These are phyloP conservation scores for Xylariaceae sp. DNA, from an alignment of 2,329 filamentous ascomycete species.

Conservation along the genomic window DNA sequence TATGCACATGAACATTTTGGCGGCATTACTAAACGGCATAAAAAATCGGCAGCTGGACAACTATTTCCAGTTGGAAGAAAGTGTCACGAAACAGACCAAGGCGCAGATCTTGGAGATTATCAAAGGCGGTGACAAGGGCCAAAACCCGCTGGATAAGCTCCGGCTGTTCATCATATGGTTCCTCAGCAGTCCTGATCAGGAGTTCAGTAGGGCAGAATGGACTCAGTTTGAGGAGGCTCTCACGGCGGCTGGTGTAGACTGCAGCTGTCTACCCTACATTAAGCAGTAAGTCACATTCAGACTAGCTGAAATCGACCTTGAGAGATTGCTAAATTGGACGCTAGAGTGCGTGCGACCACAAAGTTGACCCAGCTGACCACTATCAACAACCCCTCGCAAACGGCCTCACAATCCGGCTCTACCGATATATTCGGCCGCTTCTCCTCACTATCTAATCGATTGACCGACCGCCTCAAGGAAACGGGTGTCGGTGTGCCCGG, in stretches of 20 bases:
- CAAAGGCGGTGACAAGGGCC: conserved; percentile 76
- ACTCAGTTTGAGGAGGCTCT: conserved; percentile 82
- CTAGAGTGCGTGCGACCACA: conserved; percentile 82
- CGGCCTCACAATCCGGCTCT: conserved; percentile 56
- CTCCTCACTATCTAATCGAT: conserved; percentile 81
- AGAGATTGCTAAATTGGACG: conserved; percentile 20
- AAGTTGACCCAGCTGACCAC: conserved; percentile 98
- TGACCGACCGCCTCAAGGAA: conserved; percentile 92
- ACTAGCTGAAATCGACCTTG: neutral
- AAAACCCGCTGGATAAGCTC: conserved; percentile 81
- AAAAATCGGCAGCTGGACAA: conserved; percentile 94
- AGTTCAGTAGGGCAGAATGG: conserved; percentile 78
- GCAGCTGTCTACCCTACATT: conserved; percentile 76
- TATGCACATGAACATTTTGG: conserved; percentile 99
- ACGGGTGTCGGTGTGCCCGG: conserved; percentile 72
- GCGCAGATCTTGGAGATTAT: conserved; percentile 83
- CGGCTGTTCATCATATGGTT: conserved; percentile 97
- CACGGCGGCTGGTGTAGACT: conserved; percentile 69
- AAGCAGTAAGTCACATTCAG: conserved; percentile 59
- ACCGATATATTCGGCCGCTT: conserved; percentile 90
- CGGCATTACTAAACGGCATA: conserved; percentile 70
- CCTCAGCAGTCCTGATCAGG: conserved; percentile 81
- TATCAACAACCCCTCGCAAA: conserved; percentile 67
- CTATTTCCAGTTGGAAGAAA: conserved; percentile 93
- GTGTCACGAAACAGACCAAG: conserved; percentile 86